Conservation (phyloP, 441 rosid species). For the Isatis lusitanica region DNA sequence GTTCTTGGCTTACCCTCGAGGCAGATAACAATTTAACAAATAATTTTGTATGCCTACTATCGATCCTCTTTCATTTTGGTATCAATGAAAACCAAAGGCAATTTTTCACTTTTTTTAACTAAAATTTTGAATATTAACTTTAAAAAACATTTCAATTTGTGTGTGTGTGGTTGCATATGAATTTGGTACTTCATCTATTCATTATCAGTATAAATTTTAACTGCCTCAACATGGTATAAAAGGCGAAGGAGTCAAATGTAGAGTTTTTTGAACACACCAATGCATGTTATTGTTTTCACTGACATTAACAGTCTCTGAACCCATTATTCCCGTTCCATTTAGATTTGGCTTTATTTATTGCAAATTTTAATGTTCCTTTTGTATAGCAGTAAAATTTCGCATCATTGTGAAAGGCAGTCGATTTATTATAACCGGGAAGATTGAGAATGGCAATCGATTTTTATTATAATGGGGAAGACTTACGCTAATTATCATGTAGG, state of each 20-base stretch:
- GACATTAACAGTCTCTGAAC: conserved; percentile 11
- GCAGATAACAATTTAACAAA: too few relatives aligned
- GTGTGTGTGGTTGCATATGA: too few relatives aligned
- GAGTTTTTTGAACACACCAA: conserved; percentile 24
- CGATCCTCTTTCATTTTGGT: too few relatives aligned
- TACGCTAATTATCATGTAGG: not conserved
- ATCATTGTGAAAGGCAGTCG: not conserved
- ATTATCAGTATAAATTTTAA: too few relatives aligned
- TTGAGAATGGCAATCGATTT: not conserved
- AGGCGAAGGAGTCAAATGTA: not conserved
- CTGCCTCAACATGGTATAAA: too few relatives aligned
- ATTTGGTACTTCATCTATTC: too few relatives aligned
- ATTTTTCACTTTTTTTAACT: too few relatives aligned
- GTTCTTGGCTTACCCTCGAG: too few relatives aligned
- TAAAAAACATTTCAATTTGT: too few relatives aligned
- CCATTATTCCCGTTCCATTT: conserved; percentile 13
- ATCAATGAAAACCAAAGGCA: too few relatives aligned
- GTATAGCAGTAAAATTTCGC: not conserved
- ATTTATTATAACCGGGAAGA: not conserved
- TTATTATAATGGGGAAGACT: not conserved
- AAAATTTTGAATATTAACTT: too few relatives aligned
- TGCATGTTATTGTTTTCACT: conserved; percentile 29
- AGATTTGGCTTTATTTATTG: not conserved
- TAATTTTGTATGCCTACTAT: too few relatives aligned
- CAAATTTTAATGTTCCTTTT: not conserved